phyloP scores from a whole-genome alignment of 345 rosid species.

The Microcos paniculata region DNA sequence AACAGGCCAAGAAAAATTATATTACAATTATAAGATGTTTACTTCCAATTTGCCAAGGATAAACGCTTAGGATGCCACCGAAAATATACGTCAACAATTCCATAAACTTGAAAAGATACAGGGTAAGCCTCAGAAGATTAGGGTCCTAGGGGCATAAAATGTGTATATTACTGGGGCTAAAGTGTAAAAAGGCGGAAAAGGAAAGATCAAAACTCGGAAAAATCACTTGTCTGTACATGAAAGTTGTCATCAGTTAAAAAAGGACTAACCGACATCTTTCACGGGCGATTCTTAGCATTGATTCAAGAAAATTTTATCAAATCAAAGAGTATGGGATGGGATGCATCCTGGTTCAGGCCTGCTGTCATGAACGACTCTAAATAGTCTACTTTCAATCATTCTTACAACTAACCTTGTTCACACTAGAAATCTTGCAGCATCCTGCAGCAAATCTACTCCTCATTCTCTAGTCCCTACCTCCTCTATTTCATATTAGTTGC shows the following conservation, averaged over 20 bases:
- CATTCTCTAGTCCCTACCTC: background rate
- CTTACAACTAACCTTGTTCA: background rate
- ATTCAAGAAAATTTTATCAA: background rate
- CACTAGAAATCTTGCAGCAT: background rate
- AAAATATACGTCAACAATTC: background rate
- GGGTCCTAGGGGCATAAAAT: background rate
- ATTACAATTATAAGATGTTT: no score
- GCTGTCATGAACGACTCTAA: background rate
- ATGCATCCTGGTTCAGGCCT: background rate
- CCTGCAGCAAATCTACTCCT: background rate
- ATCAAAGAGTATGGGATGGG: background rate
- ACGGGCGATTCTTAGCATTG: constrained; percentile 8
- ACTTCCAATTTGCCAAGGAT: no score
- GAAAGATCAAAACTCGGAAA: background rate
- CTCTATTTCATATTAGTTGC: background rate
- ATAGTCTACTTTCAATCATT: background rate
- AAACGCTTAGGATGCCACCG: no score
- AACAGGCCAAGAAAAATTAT: background rate
- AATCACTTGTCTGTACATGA: background rate
- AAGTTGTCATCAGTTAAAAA: background rate
- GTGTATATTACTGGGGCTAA: background rate
- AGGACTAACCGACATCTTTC: background rate
- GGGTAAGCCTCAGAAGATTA: background rate
- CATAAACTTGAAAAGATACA: background rate
- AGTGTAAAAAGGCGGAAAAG: background rate